Evolutionary conservation across 176 grass and related monocot species (phyloP).

Genomic region (Saccharum officinarum): DNA sequence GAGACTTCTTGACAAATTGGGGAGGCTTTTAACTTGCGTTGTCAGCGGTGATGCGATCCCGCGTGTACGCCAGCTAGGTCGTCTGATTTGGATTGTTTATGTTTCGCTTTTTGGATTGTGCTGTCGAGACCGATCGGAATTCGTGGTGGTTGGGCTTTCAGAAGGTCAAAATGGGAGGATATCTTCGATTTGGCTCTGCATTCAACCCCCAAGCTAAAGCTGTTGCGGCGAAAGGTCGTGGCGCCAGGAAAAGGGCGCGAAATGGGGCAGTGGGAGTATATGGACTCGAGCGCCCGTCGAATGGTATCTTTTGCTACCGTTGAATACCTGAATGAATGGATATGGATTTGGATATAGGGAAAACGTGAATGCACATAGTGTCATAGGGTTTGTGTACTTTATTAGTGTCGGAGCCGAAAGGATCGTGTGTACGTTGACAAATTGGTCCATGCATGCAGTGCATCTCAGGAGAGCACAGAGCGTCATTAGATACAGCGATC

Average conservation of each 20-base stretch:
- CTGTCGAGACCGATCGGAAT: background rate
- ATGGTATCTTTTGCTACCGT: background rate
- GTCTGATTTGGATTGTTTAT: background rate
- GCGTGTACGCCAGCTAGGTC: background rate
- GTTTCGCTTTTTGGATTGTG: background rate
- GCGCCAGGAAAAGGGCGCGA: slow-evolving; percentile 18
- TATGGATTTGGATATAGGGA: slow-evolving; percentile 15
- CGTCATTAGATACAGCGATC: background rate
- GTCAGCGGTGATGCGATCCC: slow-evolving; percentile 30
- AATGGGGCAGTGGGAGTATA: background rate
- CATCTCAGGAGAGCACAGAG: background rate
- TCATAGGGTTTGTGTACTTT: background rate
- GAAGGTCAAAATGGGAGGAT: slow-evolving; percentile 26
- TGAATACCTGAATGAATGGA: background rate
- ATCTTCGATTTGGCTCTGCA: background rate
- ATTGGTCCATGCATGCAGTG: background rate
- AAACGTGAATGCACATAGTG: slow-evolving; percentile 14
- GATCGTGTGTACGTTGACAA: background rate
- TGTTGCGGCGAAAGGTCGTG: slow-evolving; percentile 4
- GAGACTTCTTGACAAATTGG: background rate
- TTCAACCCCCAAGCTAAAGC: background rate
- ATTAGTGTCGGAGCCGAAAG: slow-evolving; percentile 8
- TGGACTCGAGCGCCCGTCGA: background rate
- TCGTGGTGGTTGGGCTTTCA: background rate
- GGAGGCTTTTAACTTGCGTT: background rate